Evolutionary conservation across 2,329 filamentous ascomycete species (phyloP).

Genomic region (Botrytis squamosa): DNA sequence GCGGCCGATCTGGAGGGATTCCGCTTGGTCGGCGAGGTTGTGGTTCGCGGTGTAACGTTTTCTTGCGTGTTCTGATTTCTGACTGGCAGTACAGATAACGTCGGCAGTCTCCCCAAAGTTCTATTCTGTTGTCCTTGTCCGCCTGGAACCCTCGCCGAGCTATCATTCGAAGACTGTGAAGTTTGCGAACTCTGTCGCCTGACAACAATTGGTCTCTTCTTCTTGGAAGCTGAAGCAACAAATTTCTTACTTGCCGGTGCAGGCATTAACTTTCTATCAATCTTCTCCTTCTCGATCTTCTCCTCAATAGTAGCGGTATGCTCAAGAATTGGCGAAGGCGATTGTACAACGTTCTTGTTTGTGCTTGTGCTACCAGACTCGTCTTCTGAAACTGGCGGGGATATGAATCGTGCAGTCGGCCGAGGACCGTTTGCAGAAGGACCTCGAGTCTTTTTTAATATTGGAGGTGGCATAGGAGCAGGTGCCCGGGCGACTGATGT

Average conservation of each 20-base stretch:
- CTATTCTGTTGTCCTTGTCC: conserved; percentile 5
- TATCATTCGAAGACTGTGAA: conserved; percentile 42
- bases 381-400: conserved; percentile 51
- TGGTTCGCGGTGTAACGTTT: conserved; percentile 4
- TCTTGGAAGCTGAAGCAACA: conserved; percentile 45
- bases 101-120: background rate
- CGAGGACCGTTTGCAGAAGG: conserved; percentile 53
- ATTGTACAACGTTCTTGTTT: conserved; percentile 29
- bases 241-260: conserved; percentile 42
- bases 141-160: conserved; percentile 20
- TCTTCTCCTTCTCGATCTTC: conserved; percentile 24
- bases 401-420: conserved; percentile 61
- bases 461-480: conserved; percentile 50
- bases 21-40: conserved; percentile 14
- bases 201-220: conserved; percentile 48
- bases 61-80: conserved; percentile 14
- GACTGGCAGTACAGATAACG: background rate
- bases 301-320: conserved; percentile 25
- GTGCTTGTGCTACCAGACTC: conserved; percentile 42
- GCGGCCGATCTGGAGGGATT: background rate
- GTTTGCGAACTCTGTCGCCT: conserved; percentile 51
- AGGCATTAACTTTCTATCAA: conserved; percentile 23
- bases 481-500: conserved; percentile 38
- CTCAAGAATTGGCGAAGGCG: conserved; percentile 30
- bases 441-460: conserved; percentile 58